Conservation (phyloP, 495 filamentous ascomycete species). For the Durotheca rogersii region DNA sequence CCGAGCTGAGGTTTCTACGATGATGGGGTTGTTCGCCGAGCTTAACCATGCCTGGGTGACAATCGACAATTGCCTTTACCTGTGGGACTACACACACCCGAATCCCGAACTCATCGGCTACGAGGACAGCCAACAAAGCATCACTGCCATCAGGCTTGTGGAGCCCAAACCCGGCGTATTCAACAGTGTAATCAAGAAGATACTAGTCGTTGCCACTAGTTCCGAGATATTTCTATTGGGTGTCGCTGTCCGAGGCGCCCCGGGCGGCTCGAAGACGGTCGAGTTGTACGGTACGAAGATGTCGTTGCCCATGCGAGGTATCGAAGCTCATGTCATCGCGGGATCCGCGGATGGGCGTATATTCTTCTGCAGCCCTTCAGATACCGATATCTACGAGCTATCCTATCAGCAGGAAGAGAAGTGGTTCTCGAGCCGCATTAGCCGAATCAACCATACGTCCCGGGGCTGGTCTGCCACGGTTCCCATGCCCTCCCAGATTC, state of each 20-base stretch:
- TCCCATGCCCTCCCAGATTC: conserved; percentile 48
- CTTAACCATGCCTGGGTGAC: conserved; percentile 92
- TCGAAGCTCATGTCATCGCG: conserved; percentile 69
- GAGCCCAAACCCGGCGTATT: conserved; percentile 82
- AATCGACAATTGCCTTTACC: conserved; percentile 92
- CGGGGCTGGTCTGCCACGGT: conserved; percentile 71
- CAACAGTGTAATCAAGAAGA: conserved; percentile 74
- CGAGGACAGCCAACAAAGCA: conserved; percentile 82
- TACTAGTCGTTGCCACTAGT: conserved; percentile 85
- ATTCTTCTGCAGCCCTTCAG: conserved; percentile 80
- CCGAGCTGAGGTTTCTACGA: conserved; percentile 73
- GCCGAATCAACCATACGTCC: conserved; percentile 81
- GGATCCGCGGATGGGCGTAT: conserved; percentile 82
- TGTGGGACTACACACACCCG: conserved; percentile 94
- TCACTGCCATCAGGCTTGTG: conserved; percentile 80
- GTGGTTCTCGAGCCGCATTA: conserved; percentile 85
- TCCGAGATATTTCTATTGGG: conserved; percentile 81
- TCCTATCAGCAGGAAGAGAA: conserved; percentile 94
- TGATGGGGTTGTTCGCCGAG: conserved; percentile 90
- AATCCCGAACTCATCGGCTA: conserved; percentile 88
- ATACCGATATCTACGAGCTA: conserved; percentile 87
- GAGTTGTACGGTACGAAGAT: conserved; percentile 82
- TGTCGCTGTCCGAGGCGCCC: conserved; percentile 59
- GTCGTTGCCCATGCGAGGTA: conserved; percentile 67
- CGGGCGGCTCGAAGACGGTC: conserved; percentile 67